phyloP scores from a whole-genome alignment of 2,329 filamentous ascomycete genomes.

The Cladosporium sp. region DNA sequence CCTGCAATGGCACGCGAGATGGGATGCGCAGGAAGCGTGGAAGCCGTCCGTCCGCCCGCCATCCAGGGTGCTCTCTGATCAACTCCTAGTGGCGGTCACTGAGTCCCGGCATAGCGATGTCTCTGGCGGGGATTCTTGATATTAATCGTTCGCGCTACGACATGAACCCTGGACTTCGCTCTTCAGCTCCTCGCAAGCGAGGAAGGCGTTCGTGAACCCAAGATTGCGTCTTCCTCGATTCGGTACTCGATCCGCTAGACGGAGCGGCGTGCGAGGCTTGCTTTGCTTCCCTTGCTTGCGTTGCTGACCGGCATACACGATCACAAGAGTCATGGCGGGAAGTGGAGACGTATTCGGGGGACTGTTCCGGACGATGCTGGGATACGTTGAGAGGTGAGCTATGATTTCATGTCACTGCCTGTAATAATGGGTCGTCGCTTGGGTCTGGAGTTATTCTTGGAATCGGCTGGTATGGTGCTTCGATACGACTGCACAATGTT shows the following conservation, averaged over 20 bases:
- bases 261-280: neutral
- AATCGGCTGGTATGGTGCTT: neutral
- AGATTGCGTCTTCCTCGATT: neutral
- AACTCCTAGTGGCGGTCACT: no score
- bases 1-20: neutral
- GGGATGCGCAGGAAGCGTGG: neutral
- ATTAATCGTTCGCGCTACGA: neutral
- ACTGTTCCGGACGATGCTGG: neutral
- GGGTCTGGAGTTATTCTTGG: neutral
- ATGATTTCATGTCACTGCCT: neutral
- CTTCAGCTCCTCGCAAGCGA: neutral
- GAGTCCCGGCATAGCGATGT: no score
- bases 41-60: no score
- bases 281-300: no score
- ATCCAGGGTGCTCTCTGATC: neutral
- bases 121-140: no score
- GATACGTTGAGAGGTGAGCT: neutral
- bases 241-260: neutral
- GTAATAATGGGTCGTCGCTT: neutral
- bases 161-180: no score
- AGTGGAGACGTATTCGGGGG: slow-evolving; percentile 1
- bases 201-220: neutral
- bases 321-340: neutral
- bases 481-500: neutral
- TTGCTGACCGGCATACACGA: neutral